Evolutionary conservation across 345 rosid genomes (phyloP).

Genomic region (Rhizophora mangle): DNA sequence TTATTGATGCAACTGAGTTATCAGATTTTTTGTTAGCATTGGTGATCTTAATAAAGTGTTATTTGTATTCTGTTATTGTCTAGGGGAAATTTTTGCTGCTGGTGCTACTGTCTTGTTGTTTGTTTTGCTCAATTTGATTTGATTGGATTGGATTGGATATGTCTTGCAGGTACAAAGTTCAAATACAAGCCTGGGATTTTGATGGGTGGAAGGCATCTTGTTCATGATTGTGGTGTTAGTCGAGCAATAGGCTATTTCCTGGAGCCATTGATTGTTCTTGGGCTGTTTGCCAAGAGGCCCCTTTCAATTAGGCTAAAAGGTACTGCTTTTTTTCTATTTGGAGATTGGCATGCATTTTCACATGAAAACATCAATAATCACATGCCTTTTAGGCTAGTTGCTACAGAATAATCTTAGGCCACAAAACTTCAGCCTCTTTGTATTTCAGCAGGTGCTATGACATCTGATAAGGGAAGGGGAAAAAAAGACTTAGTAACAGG

Average conservation of each 20-base stretch:
- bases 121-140: not conserved
- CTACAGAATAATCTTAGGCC: no score
- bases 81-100: no score
- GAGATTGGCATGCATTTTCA: not conserved
- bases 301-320: constrained; percentile 69
- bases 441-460: no score
- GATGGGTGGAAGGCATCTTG: constrained; percentile 72
- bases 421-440: no score
- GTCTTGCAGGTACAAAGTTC: constrained; percentile 52
- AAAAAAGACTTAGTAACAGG: no score
- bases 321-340: constrained; percentile 12
- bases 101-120: not conserved
- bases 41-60: no score
- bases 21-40: no score
- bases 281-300: constrained; percentile 66
- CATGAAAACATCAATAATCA: no score
- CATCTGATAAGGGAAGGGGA: no score
- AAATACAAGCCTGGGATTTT: constrained; percentile 80
- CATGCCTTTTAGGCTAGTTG: no score
- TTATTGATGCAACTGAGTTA: no score
- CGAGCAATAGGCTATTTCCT: constrained; percentile 81
- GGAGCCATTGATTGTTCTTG: constrained; percentile 79
- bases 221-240: constrained; percentile 66
- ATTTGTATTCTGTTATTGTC: no score
- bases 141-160: not conserved